Base-by-base conservation (phyloP, 768 basidiomycete genomes). In the Tephrocybe sp. region DNA sequence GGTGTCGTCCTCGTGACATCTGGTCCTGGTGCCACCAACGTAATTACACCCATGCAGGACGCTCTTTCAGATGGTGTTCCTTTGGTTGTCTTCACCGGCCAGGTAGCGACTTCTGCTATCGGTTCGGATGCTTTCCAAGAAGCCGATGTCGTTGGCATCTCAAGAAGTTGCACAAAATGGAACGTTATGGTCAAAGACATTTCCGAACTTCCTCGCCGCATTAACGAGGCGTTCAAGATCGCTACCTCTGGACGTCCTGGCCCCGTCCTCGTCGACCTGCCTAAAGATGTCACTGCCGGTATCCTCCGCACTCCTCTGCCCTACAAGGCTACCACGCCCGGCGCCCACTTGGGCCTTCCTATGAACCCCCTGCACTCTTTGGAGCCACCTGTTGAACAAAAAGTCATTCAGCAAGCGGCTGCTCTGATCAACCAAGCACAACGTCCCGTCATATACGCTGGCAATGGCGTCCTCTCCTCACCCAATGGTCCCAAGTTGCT, bases 141-240 rank as follows among this genome's bases (percentile, higher is more conserved):
- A 71, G 97, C 97, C 35, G 97, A 99, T 66, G 72, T 98, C 44
- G 78, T 99, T 49, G 97, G 97, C 43, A 99, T 98, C 68, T 97
- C 95, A 26, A 79, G 96, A 45, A 85, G 87, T 60, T 99, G 97
- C 74, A 98, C 97, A 20, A 99, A 98, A 68, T 98, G 97, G 97
- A 98, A 99, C 65, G 96, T 99, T 54, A 96, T 98, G 94, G 92
- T 98, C 45, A 98, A 98, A 70, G 95, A 95, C 64, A 92, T 98
- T 53, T 69, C 89, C 11, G 97, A 98, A 69, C 79, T 98, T 2
- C 97, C 97, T 12, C 76, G 96, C 38, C 80, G 97, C 52, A 96
- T 98, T 65, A 98, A 98, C 65, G 97, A 99, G 68, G 97, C 97
- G 0, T 98, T 99, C 83, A 97, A 98, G 69, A 98, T 99, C 57